phyloP scores from a whole-genome alignment of 164 flowering plant genomes.

The Akebia trifoliata region DNA sequence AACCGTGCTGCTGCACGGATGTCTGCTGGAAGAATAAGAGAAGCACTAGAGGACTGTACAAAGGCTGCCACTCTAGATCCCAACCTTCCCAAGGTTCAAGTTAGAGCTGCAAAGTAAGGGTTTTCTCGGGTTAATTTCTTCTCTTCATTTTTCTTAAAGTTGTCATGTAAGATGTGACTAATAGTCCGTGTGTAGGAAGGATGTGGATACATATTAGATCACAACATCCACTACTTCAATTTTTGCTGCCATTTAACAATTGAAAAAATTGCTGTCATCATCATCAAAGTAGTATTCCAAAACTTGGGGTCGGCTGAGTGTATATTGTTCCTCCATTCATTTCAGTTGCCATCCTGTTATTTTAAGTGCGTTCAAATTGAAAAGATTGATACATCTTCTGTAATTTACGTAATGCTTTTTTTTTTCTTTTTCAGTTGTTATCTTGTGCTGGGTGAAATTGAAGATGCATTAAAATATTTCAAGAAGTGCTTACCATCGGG shows the following conservation, averaged over 20 bases:
- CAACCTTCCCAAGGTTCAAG: constrained; percentile 57
- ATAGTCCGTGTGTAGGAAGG: neutral
- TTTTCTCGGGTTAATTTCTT: constrained; percentile 7
- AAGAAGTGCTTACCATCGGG: constrained; percentile 46
- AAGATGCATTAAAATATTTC: constrained; percentile 55
- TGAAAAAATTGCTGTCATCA: too few relatives aligned
- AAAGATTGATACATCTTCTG: neutral
- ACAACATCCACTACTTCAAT: too few relatives aligned
- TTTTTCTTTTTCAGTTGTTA: constrained; percentile 50
- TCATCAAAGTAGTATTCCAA: too few relatives aligned
- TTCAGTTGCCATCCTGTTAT: too few relatives aligned
- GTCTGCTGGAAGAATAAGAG: constrained; percentile 72
- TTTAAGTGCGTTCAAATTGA: too few relatives aligned
- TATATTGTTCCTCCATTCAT: too few relatives aligned
- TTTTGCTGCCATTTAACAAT: too few relatives aligned
- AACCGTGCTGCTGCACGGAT: constrained; percentile 93
- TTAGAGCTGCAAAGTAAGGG: constrained; percentile 92
- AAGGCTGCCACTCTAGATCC: constrained; percentile 66
- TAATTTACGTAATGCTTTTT: neutral
- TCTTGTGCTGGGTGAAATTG: constrained; percentile 81
- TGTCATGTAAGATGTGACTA: too few relatives aligned
- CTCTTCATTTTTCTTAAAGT: neutral
- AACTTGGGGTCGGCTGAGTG: too few relatives aligned
- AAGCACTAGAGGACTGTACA: constrained; percentile 70
- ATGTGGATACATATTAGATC: neutral